These are phyloP conservation scores for Scedosporium boydii DNA, from an alignment of 2,329 filamentous ascomycete genomes.

Conservation along the genomic window DNA sequence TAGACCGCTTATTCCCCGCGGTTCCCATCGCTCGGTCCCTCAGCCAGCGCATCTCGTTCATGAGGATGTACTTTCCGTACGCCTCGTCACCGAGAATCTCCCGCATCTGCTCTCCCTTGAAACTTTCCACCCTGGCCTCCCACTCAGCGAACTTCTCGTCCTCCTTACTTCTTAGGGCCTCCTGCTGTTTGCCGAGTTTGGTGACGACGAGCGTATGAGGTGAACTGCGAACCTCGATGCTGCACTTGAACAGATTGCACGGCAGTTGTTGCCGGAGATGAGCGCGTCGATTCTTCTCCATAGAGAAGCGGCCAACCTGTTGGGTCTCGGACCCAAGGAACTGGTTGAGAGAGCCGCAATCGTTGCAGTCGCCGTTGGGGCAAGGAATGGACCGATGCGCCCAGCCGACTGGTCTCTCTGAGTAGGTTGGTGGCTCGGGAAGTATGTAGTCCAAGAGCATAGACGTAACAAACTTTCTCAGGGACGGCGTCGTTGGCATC, in stretches of 20 bases:
- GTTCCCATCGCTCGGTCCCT: no score
- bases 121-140: neutral
- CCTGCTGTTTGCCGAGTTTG: neutral
- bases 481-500: neutral
- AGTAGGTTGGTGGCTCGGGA: neutral
- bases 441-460: neutral
- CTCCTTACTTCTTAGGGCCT: neutral
- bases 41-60: neutral
- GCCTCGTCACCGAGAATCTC: neutral
- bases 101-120: neutral
- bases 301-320: conserved; percentile 7
- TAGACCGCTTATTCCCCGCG: no score
- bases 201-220: neutral
- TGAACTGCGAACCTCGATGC: neutral
- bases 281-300: conserved; percentile 10
- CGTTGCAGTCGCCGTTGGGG: conserved; percentile 14
- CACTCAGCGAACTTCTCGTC: neutral
- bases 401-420: neutral
- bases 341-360: conserved; percentile 16
- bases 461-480: neutral
- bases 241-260: neutral
- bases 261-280: conserved; percentile 13
- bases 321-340: conserved; percentile 15
- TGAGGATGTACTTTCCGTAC: neutral
- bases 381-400: neutral